Conservation (phyloP, 2,329 filamentous ascomycete genomes). For the Graphiopsis chlorocephala region DNA sequence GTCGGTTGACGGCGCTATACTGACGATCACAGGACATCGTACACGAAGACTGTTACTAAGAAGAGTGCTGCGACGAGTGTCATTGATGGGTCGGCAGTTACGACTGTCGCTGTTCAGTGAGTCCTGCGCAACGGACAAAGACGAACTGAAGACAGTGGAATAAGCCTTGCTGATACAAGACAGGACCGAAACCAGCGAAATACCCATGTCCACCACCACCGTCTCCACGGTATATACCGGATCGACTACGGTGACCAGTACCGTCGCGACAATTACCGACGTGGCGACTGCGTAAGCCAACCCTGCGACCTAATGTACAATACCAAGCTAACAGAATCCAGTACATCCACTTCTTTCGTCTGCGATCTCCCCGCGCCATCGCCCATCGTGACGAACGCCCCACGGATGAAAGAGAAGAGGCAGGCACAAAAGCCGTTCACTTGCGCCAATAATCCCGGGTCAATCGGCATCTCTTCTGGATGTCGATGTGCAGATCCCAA, state of each 20-base stretch:
- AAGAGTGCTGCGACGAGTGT: neutral
- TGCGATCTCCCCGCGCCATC: neutral
- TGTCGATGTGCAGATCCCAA: neutral
- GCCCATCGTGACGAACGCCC: neutral
- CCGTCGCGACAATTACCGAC: neutral
- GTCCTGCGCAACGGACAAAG: neutral
- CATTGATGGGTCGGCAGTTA: neutral
- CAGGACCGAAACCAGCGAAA: neutral
- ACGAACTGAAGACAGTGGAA: fast-evolving
- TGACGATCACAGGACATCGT: neutral
- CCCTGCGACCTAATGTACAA: neutral
- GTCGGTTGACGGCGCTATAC: neutral
- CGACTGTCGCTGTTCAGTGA: neutral
- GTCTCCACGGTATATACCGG: neutral
- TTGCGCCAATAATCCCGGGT: neutral
- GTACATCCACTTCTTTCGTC: neutral
- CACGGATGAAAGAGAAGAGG: neutral
- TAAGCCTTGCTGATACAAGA: neutral
- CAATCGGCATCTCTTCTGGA: neutral
- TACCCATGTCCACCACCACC: neutral
- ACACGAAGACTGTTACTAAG: neutral
- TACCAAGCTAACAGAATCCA: neutral
- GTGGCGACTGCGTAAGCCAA: neutral
- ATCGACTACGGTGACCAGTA: neutral
- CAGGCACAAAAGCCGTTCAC: neutral